These are phyloP conservation scores for Prillingera fragicola DNA, from an alignment of 1,284 basidiomycete species.

Conservation along the genomic window DNA sequence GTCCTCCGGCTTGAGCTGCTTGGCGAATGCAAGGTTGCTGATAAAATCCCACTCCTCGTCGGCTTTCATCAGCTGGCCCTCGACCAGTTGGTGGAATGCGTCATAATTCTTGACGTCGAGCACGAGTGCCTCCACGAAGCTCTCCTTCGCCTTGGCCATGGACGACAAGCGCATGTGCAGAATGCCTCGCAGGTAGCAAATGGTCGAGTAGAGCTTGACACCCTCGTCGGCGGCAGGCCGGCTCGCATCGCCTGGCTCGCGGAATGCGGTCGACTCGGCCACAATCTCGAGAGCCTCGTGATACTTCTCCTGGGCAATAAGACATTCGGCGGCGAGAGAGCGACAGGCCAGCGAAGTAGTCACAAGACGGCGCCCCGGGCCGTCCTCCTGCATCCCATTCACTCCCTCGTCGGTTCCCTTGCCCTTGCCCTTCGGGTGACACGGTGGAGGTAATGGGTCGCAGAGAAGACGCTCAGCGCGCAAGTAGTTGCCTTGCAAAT, in stretches of 20 bases:
- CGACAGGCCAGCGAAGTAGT: conserved; percentile 88
- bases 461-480: conserved; percentile 87
- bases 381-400: conserved; percentile 8
- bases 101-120: conserved; percentile 98
- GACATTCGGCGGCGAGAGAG: conserved; percentile 89
- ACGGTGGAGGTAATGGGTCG: conserved; percentile 53
- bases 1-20: conserved; percentile 72
- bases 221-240: conserved; percentile 72
- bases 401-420: conserved; percentile 5
- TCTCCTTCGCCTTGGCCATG: conserved; percentile 79
- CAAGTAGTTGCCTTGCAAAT: conserved; percentile 89
- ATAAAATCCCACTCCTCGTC: conserved; percentile 98
- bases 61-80: conserved; percentile 86
- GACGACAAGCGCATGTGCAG: conserved; percentile 91
- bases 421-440: conserved; percentile 13
- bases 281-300: conserved; percentile 87
- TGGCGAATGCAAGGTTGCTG: conserved; percentile 70
- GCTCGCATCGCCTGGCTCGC: too few species aligned
- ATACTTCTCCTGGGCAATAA: conserved; percentile 90
- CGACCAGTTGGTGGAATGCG: conserved; percentile 82
- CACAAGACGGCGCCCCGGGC: conserved; percentile 54
- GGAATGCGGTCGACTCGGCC: conserved; percentile 83
- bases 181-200: conserved; percentile 87
- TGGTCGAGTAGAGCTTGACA: conserved; percentile 92
- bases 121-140: conserved; percentile 89